Percentiles rank a stretch among this genome's conserved stretches.
Conservation (phyloP, 1,139 yeast species). For the Scheffersomyces quercinus region DNA sequence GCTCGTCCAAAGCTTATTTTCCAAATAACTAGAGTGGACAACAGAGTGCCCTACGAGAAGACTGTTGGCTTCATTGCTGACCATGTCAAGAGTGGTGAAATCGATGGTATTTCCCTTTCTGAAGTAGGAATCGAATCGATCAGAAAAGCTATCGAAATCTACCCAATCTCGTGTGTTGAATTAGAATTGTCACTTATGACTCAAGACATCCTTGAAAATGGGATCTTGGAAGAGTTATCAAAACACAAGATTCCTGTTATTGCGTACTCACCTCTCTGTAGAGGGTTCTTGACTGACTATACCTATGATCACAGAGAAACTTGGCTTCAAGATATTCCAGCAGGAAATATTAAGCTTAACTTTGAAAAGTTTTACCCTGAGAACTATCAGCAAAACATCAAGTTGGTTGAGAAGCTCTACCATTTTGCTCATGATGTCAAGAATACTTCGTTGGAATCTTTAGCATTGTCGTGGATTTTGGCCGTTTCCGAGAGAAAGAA, state of each 20-base stretch:
- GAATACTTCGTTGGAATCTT: slow-evolving; percentile 54
- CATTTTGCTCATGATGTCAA: slow-evolving; percentile 47
- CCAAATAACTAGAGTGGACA: slow-evolving; percentile 69
- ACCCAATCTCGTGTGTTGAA: slow-evolving; percentile 66
- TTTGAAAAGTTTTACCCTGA: slow-evolving; percentile 54
- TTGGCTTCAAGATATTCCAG: slow-evolving; percentile 67
- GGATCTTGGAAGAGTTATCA: slow-evolving; percentile 55
- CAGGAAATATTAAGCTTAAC: no score
- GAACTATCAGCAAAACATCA: slow-evolving; percentile 50
- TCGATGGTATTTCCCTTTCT: slow-evolving; percentile 67
- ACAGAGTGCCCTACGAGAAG: slow-evolving; percentile 44
- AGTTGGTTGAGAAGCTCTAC: slow-evolving; percentile 40
- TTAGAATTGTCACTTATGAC: slow-evolving; percentile 69
- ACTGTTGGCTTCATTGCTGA: slow-evolving; percentile 51
- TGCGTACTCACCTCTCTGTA: slow-evolving; percentile 78
- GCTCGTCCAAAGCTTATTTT: slow-evolving; percentile 51
- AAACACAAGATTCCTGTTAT: slow-evolving; percentile 54
- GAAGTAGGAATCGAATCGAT: slow-evolving; percentile 67
- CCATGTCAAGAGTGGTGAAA: slow-evolving; percentile 51
- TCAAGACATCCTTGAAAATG: slow-evolving; percentile 57
- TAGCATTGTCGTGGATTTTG: slow-evolving; percentile 72
- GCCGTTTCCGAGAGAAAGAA: slow-evolving; percentile 26
- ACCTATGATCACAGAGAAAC: slow-evolving; percentile 37
- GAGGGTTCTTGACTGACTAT: slow-evolving; percentile 70
- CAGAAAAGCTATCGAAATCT: slow-evolving; percentile 48